Evolutionary conservation across 140 eudicot genomes (phyloP).

Genomic region (Senecio squalidus): DNA sequence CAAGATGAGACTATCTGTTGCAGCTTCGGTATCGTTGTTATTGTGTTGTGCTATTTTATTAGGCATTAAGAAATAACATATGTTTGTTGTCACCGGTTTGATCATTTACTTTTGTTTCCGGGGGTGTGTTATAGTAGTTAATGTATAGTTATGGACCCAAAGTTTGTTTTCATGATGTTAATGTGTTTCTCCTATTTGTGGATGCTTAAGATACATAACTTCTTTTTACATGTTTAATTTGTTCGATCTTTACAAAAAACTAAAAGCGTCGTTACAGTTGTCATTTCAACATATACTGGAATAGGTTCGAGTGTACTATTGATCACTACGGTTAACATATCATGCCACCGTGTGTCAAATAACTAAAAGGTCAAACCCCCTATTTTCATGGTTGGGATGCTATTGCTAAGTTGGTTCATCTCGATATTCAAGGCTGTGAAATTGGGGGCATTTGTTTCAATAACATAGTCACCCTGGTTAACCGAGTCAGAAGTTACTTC

Average conservation of each 20-base stretch:
- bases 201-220: slow-evolving; percentile 25
- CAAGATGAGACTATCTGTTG: slow-evolving; percentile 23
- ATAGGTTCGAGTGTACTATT: too few relatives aligned
- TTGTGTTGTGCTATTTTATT: slow-evolving; percentile 32
- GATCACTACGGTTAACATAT: not conserved
- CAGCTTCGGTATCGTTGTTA: slow-evolving; percentile 25
- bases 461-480: too few relatives aligned
- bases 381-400: not conserved
- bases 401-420: too few relatives aligned
- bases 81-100: slow-evolving; percentile 37
- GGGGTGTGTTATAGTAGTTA: slow-evolving; percentile 33
- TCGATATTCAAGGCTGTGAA: too few relatives aligned
- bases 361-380: not conserved
- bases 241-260: not conserved
- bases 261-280: not conserved
- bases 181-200: slow-evolving; percentile 22
- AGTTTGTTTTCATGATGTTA: slow-evolving; percentile 31
- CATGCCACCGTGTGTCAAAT: not conserved
- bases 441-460: too few relatives aligned
- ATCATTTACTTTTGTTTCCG: slow-evolving; percentile 21
- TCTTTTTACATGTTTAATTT: slow-evolving; percentile 5
- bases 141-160: slow-evolving; percentile 59
- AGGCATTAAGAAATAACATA: slow-evolving; percentile 31
- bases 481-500: too few relatives aligned
- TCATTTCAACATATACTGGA: not conserved